phyloP scores from a whole-genome alignment of 2,329 filamentous ascomycete genomes.

The Sphaerulina vaccinii region DNA sequence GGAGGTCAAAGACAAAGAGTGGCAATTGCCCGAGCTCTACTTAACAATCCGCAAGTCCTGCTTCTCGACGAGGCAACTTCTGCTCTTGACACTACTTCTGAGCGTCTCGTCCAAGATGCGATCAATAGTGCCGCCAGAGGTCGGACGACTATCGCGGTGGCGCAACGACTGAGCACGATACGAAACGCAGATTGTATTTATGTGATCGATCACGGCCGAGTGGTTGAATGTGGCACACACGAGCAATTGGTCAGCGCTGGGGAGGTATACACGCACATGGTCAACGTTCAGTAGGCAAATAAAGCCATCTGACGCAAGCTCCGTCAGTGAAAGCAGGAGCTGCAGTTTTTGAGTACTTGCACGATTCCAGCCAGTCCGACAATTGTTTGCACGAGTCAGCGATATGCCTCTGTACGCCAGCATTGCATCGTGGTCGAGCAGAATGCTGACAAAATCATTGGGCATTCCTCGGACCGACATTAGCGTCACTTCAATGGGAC shows the following conservation, averaged over 20 bases:
- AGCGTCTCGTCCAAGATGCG: constrained; percentile 41
- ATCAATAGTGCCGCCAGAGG: constrained; percentile 35
- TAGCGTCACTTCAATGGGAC: no score
- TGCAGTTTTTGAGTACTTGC: no score
- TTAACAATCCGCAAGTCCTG: constrained; percentile 42
- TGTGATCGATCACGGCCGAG: not conserved
- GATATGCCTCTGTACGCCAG: no score
- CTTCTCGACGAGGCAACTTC: constrained; percentile 45
- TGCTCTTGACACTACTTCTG: constrained; percentile 44
- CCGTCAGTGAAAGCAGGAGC: no score
- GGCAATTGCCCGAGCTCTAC: constrained; percentile 43
- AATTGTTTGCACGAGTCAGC: no score
- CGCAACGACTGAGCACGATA: constrained; percentile 44
- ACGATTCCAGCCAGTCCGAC: no score
- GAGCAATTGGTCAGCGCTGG: not conserved
- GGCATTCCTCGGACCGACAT: no score
- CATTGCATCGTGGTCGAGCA: no score
- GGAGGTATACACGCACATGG: not conserved
- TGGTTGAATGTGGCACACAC: not conserved
- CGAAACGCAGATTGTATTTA: not conserved
- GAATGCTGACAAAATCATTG: no score
- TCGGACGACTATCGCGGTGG: constrained; percentile 46
- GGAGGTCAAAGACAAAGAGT: constrained; percentile 45
- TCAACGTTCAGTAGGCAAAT: not conserved
- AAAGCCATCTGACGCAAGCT: no score